phyloP scores from a whole-genome alignment of 257 asterid species.

The Solanum virginianum region DNA sequence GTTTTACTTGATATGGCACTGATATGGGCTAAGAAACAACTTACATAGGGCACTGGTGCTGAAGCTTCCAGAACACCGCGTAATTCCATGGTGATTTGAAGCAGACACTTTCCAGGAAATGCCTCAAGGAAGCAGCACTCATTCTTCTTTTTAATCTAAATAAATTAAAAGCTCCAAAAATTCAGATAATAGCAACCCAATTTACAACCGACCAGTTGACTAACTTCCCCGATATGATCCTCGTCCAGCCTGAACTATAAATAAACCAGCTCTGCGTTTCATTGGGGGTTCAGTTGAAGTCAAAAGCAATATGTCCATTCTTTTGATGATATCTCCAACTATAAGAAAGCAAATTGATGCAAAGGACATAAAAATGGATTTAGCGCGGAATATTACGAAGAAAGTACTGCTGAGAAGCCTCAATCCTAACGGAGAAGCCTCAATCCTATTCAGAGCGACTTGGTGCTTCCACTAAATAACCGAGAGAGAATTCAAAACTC shows the following conservation, averaged over 20 bases:
- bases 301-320: conserved; percentile 41
- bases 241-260: conserved; percentile 91
- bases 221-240: conserved; percentile 92
- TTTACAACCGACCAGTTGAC: conserved; percentile 15
- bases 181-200: conserved; percentile 18
- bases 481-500: conserved; percentile 12
- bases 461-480: conserved; percentile 11
- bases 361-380: conserved; percentile 5
- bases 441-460: not conserved
- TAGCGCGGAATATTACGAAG: conserved; percentile 12
- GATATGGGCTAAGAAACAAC: conserved; percentile 11
- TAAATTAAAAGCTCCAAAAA: conserved; percentile 20
- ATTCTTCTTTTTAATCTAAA: conserved; percentile 22
- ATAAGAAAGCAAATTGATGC: not conserved
- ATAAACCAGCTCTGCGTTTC: conserved; percentile 82
- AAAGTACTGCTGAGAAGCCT: conserved; percentile 1
- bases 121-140: conserved; percentile 61
- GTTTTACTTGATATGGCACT: not conserved
- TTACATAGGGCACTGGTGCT: conserved; percentile 50
- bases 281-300: conserved; percentile 76
- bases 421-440: not conserved
- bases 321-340: conserved; percentile 14
- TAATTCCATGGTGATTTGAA: conserved; percentile 79
- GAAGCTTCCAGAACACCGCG: conserved; percentile 87
- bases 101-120: conserved; percentile 69